A percentile compares a stretch with the other conserved stretches of the same genome.
These are phyloP conservation scores for Breviolum minutum DNA, from an alignment of 73 alveolate species.

Conservation along the genomic window DNA sequence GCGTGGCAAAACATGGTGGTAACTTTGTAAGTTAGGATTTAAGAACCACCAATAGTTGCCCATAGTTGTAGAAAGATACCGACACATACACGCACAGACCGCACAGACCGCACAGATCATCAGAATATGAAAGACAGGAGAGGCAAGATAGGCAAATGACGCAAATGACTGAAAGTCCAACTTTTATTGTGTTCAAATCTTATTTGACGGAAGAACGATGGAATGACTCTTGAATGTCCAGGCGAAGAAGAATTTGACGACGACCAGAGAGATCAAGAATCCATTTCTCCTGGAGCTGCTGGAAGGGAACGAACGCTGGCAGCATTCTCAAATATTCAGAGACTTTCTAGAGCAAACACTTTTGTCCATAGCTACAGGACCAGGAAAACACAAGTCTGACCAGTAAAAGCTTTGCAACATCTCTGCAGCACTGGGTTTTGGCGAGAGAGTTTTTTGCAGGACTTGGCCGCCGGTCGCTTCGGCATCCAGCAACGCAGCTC, in stretches of 20 bases:
- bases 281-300: slow-evolving; percentile 36
- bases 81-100: no score
- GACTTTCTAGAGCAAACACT: neutral
- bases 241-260: neutral
- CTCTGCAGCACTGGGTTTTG: neutral
- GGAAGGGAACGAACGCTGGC: neutral
- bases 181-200: neutral
- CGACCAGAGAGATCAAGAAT: slow-evolving; percentile 22
- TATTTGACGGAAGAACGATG: neutral
- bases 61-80: no score
- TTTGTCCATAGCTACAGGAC: neutral
- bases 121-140: no score
- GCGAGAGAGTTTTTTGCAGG: neutral
- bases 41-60: no score
- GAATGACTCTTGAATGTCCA: neutral
- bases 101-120: no score
- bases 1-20: no score
- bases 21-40: no score
- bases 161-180: no score
- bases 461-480: slow-evolving; percentile 76
- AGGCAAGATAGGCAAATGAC: no score
- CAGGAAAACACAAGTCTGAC: neutral
- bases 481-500: neutral
- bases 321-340: neutral
- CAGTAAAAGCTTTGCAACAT: neutral